A percentile compares a stretch with the other conserved stretches of the same genome.
These are phyloP conservation scores for Saturnispora sanitii DNA, from an alignment of 805 yeast species.

Conservation along the genomic window DNA sequence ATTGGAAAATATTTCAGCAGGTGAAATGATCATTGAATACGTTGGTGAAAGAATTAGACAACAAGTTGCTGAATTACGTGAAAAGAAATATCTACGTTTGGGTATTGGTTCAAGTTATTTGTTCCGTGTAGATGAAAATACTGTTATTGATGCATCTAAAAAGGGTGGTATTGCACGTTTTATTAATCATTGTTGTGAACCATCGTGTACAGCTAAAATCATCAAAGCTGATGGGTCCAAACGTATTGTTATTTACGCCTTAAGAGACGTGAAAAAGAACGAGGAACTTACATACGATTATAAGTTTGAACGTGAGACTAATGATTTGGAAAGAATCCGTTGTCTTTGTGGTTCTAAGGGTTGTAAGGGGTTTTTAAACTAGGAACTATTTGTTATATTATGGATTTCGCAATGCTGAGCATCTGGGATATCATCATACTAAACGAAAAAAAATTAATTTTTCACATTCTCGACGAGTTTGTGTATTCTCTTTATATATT, in stretches of 20 bases:
- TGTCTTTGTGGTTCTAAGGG: conserved; percentile 94
- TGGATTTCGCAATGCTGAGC: not conserved
- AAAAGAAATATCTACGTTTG: conserved; percentile 69
- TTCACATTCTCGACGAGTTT: not conserved
- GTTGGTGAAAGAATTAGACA: conserved; percentile 93
- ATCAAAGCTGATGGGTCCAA: conserved; percentile 90
- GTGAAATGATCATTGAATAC: conserved; percentile 95
- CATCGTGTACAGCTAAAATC: conserved; percentile 94
- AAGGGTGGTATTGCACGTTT: conserved; percentile 96
- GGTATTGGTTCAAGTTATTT: conserved; percentile 95
- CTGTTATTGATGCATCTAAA: conserved; percentile 95
- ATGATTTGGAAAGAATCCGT: conserved; percentile 76
- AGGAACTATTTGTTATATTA: conserved; percentile 3
- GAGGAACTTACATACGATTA: conserved; percentile 95
- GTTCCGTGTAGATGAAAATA: conserved; percentile 85
- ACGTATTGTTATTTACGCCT: conserved; percentile 89
- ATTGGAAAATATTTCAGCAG: conserved; percentile 86
- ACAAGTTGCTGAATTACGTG: conserved; percentile 89
- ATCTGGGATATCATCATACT: not conserved
- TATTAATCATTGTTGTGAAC: conserved; percentile 94
- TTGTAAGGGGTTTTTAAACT: conserved; percentile 87
- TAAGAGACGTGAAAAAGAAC: conserved; percentile 76
- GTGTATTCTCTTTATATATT: not conserved
- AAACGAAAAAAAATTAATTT: not conserved
- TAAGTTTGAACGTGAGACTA: conserved; percentile 85